These are phyloP conservation scores for Hypholoma sublateritium DNA, from an alignment of 768 basidiomycete species.

Conservation along the genomic window DNA sequence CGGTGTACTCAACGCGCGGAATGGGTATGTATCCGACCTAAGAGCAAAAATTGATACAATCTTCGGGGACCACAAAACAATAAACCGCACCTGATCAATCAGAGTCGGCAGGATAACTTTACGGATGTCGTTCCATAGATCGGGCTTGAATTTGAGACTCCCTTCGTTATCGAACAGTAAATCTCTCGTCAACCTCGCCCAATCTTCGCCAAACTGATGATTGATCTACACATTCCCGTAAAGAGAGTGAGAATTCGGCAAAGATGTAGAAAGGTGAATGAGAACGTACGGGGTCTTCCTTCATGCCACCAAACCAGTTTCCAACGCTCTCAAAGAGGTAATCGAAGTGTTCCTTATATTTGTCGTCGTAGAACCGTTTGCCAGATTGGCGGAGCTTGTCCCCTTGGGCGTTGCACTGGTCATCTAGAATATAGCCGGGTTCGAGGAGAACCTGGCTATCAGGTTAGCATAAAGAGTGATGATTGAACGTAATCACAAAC, in stretches of 20 bases:
- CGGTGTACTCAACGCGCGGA: conserved; percentile 92
- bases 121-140: conserved; percentile 87
- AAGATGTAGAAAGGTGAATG: neutral
- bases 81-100: conserved; percentile 62
- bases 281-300: conserved; percentile 67
- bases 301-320: conserved; percentile 83
- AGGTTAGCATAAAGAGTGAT: neutral
- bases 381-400: conserved; percentile 66
- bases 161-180: conserved; percentile 84
- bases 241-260: too few species aligned
- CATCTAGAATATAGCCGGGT: conserved; percentile 83
- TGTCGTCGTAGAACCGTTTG: conserved; percentile 71
- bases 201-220: conserved; percentile 78
- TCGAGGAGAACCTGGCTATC: conserved; percentile 62
- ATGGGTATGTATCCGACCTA: conserved; percentile 84
- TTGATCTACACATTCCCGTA: conserved; percentile 40
- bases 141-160: conserved; percentile 82
- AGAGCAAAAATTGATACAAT: neutral
- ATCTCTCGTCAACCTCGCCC: conserved; percentile 78
- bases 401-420: conserved; percentile 67
- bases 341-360: conserved; percentile 75
- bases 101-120: conserved; percentile 78
- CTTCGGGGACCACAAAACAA: neutral
- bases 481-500: conserved; percentile 29
- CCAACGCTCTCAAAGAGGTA: conserved; percentile 68